Base-by-base conservation (phyloP, 176 grass and related monocot species). In the Olyra latifolia region DNA sequence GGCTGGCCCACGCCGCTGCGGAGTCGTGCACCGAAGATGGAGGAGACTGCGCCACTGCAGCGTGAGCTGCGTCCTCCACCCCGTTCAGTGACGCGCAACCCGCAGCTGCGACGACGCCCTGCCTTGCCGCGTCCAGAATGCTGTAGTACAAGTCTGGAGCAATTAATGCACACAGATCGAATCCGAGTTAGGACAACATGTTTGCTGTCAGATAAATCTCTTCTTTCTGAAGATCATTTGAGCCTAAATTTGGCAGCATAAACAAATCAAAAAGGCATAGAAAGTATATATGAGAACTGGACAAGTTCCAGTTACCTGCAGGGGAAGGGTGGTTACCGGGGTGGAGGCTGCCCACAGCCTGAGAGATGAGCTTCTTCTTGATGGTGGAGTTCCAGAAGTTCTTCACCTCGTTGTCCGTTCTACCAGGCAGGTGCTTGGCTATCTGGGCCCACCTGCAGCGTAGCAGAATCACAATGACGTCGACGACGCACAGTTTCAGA, bases 331-430 rank as follows among this genome's bases (percentile, higher is more conserved):
- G 59, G 47, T 70, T 89, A 70, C 82, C 62, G 14, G 69, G 44
- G 79, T 90, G 88, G 29, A 90, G 88, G 79, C 79, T 86, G 60
- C 83, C 80, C 60, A 94, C 84, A 35, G 92, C 92, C 72, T 87
- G 88, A 14, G 92, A 84, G 41, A 88, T 85, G 83, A 98, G 85
- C 86, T 98, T 98, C 87, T 98, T 98, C 86, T 98, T 98, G 55
- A 98, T 93, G 66, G 92, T 95, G 48, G 95, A 98, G 81, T 98
- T 98, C 92, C 95, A 98, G 14, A 94, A 98, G 66, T 98, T 98
- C 92, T 98, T 98, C 35, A 98, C 95, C 77, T 98, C 95, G 43
- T 98, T 98, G 83, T 98, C 95, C 41, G 95, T 98, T 76, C 95
- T 91, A 43, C 95, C 95, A 47, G 95, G 95, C 4, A 98, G 92